These are phyloP conservation scores for Xylaria digitata DNA, from an alignment of 2,329 filamentous ascomycete species.

Conservation along the genomic window DNA sequence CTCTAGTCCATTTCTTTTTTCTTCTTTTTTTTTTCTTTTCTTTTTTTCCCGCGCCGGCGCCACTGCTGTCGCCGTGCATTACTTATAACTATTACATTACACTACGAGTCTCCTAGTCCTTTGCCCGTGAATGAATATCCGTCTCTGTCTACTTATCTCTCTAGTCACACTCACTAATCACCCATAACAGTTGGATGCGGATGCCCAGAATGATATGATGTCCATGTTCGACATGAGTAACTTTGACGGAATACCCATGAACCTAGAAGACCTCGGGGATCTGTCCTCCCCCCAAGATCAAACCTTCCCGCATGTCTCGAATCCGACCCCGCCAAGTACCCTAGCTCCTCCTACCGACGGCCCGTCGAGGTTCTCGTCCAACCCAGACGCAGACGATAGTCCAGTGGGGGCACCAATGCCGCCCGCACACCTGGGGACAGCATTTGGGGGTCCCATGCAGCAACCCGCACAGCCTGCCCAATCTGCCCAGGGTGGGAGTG, in stretches of 20 bases:
- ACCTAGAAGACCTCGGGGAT: constrained; percentile 46
- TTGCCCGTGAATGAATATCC: neutral
- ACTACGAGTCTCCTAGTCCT: neutral
- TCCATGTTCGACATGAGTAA: constrained; percentile 47
- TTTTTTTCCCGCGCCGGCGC: neutral
- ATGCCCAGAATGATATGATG: constrained; percentile 48
- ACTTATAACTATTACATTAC: neutral
- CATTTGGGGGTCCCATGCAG: constrained; percentile 47
- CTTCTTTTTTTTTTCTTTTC: neutral
- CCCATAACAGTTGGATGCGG: constrained; percentile 43
- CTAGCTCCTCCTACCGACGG: constrained; percentile 40
- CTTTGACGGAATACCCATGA: constrained; percentile 48
- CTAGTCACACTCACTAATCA: constrained; percentile 18
- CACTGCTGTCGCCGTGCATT: neutral
- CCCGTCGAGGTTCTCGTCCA: constrained; percentile 39
- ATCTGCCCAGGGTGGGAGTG: constrained; percentile 54
- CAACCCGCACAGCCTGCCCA: constrained; percentile 34
- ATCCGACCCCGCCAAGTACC: constrained; percentile 40
- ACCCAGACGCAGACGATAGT: constrained; percentile 44
- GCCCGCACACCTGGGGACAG: constrained; percentile 46
- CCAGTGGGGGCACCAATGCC: constrained; percentile 36
- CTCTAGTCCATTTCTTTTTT: neutral
- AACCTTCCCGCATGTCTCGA: constrained; percentile 36
- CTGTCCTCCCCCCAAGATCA: constrained; percentile 42
- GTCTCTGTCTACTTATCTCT: neutral